Percentiles rank a stretch among this genome's conserved stretches.
Conservation (phyloP, 2,329 filamentous ascomycete species). For the Immersiporthe knoxdaviesiana region DNA sequence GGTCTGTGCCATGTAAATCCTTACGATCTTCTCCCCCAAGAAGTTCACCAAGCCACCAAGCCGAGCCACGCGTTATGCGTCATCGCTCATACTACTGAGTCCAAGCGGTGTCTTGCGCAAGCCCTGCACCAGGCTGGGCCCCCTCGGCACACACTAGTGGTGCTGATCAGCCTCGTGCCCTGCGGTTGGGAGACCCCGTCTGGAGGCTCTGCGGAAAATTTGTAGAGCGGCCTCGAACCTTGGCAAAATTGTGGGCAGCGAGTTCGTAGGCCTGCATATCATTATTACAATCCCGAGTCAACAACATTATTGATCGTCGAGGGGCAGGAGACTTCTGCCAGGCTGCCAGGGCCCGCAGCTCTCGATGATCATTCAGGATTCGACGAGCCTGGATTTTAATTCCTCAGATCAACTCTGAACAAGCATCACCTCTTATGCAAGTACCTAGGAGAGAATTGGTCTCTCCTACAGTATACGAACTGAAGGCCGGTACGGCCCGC, state of each 20-base stretch:
- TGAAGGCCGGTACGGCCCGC: not conserved
- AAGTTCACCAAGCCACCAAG: not conserved
- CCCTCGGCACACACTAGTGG: conserved; percentile 1
- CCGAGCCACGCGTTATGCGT: not conserved
- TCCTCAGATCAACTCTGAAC: not conserved
- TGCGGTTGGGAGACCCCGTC: not conserved
- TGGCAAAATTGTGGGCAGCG: not conserved
- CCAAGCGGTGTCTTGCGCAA: conserved; percentile 2
- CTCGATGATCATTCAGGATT: not conserved
- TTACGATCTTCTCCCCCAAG: not conserved
- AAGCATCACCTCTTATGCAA: not conserved
- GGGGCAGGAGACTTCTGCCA: not conserved
- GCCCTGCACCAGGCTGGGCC: not conserved
- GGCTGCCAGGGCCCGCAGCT: not conserved
- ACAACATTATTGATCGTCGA: not conserved
- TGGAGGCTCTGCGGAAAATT: not conserved
- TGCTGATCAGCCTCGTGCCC: not conserved
- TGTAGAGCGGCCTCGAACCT: not conserved
- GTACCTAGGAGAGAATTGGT: not conserved
- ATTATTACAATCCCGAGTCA: not conserved
- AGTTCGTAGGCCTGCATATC: not conserved
- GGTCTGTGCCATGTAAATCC: not conserved
- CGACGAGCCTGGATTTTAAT: not conserved
- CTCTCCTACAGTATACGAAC: too few species aligned
- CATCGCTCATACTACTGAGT: too few species aligned